Evolutionary conservation across 1,284 basidiomycete genomes (phyloP).

Genomic region (Tremellales sp.): DNA sequence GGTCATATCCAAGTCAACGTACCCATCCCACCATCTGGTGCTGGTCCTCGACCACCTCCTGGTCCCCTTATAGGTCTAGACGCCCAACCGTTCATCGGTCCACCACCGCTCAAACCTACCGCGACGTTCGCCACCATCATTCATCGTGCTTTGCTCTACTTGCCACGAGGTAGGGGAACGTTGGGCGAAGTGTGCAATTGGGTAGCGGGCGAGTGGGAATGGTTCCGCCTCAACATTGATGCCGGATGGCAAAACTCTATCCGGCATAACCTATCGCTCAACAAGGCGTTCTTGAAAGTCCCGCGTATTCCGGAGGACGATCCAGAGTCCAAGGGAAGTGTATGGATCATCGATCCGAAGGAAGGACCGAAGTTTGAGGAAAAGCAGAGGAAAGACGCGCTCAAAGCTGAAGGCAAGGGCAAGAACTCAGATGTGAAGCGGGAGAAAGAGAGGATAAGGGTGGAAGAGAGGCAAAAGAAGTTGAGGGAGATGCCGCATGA

Average conservation of each 20-base stretch:
- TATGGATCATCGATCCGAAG: constrained; percentile 79
- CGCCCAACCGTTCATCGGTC: constrained; percentile 46
- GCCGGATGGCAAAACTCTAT: constrained; percentile 91
- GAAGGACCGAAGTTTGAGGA: constrained; percentile 48
- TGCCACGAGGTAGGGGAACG: constrained; percentile 69
- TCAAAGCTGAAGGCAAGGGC: constrained; percentile 42
- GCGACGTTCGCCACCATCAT: constrained; percentile 49
- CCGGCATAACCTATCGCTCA: constrained; percentile 83
- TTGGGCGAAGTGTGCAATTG: constrained; percentile 87
- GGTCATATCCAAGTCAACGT: constrained; percentile 45
- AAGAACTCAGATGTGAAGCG: constrained; percentile 42
- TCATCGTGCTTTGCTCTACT: constrained; percentile 40
- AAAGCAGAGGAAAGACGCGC: constrained; percentile 41
- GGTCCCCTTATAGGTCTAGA: constrained; percentile 44
- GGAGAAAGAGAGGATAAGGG: constrained; percentile 37
- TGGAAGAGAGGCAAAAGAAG: constrained; percentile 34
- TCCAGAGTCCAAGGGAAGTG: constrained; percentile 74
- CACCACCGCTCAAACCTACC: constrained; percentile 46
- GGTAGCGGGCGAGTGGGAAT: constrained; percentile 82
- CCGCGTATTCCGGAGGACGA: constrained; percentile 75
- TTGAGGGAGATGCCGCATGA: constrained; percentile 23
- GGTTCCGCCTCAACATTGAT: constrained; percentile 77
- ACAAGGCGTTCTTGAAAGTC: constrained; percentile 79
- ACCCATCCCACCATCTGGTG: constrained; percentile 45
- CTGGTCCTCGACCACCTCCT: constrained; percentile 42